These are phyloP conservation scores for Bromus sterilis DNA, from an alignment of 176 grass and related monocot species.

Conservation along the genomic window DNA sequence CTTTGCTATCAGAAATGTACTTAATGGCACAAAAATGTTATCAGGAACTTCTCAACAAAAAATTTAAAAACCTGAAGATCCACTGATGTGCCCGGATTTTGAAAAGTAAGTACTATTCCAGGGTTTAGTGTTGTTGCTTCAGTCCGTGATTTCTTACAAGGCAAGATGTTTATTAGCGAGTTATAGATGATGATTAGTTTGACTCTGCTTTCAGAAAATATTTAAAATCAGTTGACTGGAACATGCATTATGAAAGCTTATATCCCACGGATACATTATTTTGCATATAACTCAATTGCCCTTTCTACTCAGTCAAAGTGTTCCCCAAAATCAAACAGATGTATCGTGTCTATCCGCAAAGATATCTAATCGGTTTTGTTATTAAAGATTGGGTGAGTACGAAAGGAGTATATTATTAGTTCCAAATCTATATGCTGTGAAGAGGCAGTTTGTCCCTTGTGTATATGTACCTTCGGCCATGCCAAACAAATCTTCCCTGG, in stretches of 20 bases:
- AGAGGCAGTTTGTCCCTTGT: not conserved
- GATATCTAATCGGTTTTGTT: not conserved
- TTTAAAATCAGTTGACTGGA: not conserved
- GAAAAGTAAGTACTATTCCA: not conserved
- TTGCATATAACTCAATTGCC: not conserved
- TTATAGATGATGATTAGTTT: not conserved
- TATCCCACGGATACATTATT: not conserved
- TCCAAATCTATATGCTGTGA: not conserved
- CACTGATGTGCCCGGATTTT: not conserved
- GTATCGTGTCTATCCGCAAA: not conserved
- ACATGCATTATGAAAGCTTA: not conserved
- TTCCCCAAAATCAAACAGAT: not conserved
- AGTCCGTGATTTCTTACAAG: not conserved
- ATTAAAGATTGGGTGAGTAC: not conserved
- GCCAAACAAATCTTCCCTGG: not conserved
- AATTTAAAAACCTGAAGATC: not conserved
- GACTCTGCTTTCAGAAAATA: not conserved
- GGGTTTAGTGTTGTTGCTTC: not conserved
- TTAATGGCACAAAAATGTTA: not conserved
- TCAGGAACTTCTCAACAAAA: not conserved
- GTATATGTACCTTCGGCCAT: not conserved
- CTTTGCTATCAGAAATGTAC: not conserved
- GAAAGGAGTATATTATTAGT: not conserved
- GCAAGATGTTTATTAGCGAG: not conserved
- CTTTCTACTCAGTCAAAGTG: constrained; percentile 13